A percentile compares a stretch with the other conserved stretches of the same genome.
Conservation (phyloP, 805 yeast genomes). For the Saccharomycopsis sp. region DNA sequence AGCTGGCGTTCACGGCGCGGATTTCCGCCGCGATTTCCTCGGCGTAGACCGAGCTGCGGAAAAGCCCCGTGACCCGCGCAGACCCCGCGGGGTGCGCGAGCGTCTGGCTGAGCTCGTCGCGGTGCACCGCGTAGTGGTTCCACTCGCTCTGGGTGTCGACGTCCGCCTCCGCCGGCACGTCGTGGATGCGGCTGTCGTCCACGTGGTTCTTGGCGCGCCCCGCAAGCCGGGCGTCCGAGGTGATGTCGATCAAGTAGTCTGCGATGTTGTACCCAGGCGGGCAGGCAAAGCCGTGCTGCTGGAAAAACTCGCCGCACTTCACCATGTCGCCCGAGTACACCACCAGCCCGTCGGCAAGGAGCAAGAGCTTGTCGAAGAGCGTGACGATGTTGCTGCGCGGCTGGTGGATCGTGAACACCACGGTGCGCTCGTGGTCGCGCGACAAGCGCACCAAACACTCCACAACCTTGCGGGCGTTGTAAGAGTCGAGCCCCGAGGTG, state of each 20-base stretch:
- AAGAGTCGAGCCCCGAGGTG: slow-evolving; percentile 92
- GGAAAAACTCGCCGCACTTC: slow-evolving; percentile 69
- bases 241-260: slow-evolving; percentile 85
- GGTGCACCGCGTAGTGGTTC: slow-evolving; percentile 78
- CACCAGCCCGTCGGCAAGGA: slow-evolving; percentile 78
- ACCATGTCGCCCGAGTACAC: slow-evolving; percentile 84
- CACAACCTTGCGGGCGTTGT: slow-evolving; percentile 85
- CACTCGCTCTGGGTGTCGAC: slow-evolving; percentile 69
- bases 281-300: slow-evolving; percentile 67
- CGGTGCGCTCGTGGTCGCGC: slow-evolving; percentile 73
- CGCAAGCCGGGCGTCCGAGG: slow-evolving; percentile 47
- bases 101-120: slow-evolving; percentile 48
- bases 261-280: slow-evolving; percentile 92
- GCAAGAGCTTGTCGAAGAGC: slow-evolving; percentile 71
- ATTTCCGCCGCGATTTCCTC: slow-evolving; percentile 19
- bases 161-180: slow-evolving; percentile 26
- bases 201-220: slow-evolving; percentile 1
- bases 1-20: slow-evolving; percentile 4
- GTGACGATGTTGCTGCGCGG: slow-evolving; percentile 95
- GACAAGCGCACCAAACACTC: slow-evolving; percentile 80
- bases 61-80: slow-evolving; percentile 6
- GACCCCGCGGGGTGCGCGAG: background rate
- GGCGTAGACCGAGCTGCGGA: slow-evolving; percentile 15
- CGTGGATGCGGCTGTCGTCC: slow-evolving; percentile 24
- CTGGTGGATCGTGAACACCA: slow-evolving; percentile 91